A percentile compares a stretch with the other conserved stretches of the same genome.
Evolutionary conservation across 129 eudicot species (phyloP).

Genomic region (Escallonia rubra): DNA sequence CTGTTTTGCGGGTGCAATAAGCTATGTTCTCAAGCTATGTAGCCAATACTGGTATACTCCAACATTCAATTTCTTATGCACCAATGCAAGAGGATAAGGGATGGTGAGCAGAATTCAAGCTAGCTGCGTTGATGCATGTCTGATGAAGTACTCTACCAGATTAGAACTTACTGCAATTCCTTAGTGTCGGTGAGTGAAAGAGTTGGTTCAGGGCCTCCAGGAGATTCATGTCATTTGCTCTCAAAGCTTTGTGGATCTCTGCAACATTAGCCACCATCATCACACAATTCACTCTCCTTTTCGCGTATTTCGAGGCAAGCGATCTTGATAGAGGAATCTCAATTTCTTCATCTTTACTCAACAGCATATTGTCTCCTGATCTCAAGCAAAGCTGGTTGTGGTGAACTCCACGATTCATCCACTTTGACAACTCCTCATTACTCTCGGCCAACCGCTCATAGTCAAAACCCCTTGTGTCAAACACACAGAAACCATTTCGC

Average conservation of each 20-base stretch:
- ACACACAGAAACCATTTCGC: slow-evolving; percentile 24
- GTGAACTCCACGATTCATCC: slow-evolving; percentile 14
- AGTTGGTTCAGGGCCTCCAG: slow-evolving; percentile 22
- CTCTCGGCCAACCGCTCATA: slow-evolving; percentile 11
- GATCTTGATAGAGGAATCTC: slow-evolving; percentile 5
- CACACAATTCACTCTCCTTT: slow-evolving; percentile 25
- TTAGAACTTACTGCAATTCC: slow-evolving; percentile 22
- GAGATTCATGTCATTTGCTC: slow-evolving; percentile 11
- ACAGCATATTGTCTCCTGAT: neutral
- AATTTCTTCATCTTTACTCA: neutral
- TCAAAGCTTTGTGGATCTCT: slow-evolving; percentile 13
- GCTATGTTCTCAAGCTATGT: too few species aligned
- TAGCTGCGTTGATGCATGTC: too few species aligned
- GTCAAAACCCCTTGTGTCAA: slow-evolving; percentile 24
- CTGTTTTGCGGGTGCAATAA: too few species aligned
- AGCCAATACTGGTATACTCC: too few species aligned
- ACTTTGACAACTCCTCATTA: slow-evolving; percentile 10
- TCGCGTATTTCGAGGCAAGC: slow-evolving; percentile 1
- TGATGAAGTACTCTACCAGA: neutral
- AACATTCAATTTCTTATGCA: too few species aligned
- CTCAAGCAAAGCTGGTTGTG: slow-evolving; percentile 15
- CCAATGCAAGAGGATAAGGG: too few species aligned
- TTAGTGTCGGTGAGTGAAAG: slow-evolving; percentile 6
- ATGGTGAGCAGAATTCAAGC: too few species aligned
- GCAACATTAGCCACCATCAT: slow-evolving; percentile 27